Evolutionary conservation across 371 early-diverging fungal genomes (phyloP).

Genomic region (Rhizoclosmatium hyalinum): DNA sequence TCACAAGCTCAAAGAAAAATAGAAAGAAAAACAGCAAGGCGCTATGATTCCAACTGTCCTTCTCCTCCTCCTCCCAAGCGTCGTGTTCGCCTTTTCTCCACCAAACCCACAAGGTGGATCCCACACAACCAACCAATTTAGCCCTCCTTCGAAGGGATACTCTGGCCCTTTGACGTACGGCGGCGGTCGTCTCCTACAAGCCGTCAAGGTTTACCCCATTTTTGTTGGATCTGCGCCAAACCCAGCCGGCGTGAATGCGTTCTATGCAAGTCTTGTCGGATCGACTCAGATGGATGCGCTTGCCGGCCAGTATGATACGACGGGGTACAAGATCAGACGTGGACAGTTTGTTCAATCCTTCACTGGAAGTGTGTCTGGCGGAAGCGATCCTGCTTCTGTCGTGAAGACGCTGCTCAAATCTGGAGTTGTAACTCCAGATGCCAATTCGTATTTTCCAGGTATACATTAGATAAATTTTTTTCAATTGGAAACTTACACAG

Average conservation of each 20-base stretch:
- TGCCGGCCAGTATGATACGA: neutral
- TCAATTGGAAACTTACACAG: no score
- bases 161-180: neutral
- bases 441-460: neutral
- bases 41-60: no score
- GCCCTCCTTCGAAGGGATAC: no score
- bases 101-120: no score
- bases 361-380: neutral
- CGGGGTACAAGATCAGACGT: neutral
- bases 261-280: neutral
- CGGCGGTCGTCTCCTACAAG: neutral
- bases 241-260: neutral
- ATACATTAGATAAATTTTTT: no score
- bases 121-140: no score
- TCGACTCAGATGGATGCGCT: neutral
- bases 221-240: neutral
- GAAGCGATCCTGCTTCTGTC: neutral
- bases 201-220: neutral
- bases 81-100: no score
- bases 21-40: no score
- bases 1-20: no score
- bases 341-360: neutral
- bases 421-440: neutral
- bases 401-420: neutral
- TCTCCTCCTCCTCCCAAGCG: no score